Base-by-base conservation (phyloP, 1,284 basidiomycete species). In the Apiotrichum sp. region DNA sequence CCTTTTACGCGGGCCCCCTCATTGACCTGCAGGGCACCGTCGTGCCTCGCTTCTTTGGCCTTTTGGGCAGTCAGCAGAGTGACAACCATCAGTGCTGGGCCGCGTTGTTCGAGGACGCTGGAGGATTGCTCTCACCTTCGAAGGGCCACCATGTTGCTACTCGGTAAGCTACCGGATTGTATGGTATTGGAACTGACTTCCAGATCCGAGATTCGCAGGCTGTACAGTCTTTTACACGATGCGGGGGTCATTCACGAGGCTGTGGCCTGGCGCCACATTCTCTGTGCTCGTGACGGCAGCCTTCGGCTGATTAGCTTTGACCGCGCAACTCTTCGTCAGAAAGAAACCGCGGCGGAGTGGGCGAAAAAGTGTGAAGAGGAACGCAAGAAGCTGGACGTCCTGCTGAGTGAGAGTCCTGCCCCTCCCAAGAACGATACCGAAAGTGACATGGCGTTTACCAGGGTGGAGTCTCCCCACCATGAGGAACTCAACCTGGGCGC, bases 211-310 rank as follows among this genome's bases (percentile, higher is more conserved):
- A 53, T 57, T n/a, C 50, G 51, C 5, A 22, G 33, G 8, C 46
- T 54, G 43, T 57, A 60, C 38, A 11, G 16, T 16, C 43, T 22
- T 5, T 36, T 60, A 1, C 58, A 60, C 49, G 46, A 40, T 5
- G 44, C 48, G 4, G 58, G 55, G 3, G 52, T 60, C 3, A 29
- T 60, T 5, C 58, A 60, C 55, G 34, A 22, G 38, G 48, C 50
- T 31, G 46, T 60, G 3, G 41, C 13, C 14, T 57, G 58, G 58
- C 48, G 41, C 32, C 58, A 60, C 46, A 54, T 60, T 14, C 52
- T 56, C 3, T 38, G 43, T 7, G 40, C 22, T 1, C 22, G n/a
- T 32, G 32, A 34, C 13, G 48, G 48, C 4, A 11, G 22, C n/a
- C 8, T 56, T 13, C 36, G 40, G 38, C 43, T 59, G 7, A 36